Base-by-base conservation (phyloP, 495 filamentous ascomycete genomes). In the Penicillium lagena region DNA sequence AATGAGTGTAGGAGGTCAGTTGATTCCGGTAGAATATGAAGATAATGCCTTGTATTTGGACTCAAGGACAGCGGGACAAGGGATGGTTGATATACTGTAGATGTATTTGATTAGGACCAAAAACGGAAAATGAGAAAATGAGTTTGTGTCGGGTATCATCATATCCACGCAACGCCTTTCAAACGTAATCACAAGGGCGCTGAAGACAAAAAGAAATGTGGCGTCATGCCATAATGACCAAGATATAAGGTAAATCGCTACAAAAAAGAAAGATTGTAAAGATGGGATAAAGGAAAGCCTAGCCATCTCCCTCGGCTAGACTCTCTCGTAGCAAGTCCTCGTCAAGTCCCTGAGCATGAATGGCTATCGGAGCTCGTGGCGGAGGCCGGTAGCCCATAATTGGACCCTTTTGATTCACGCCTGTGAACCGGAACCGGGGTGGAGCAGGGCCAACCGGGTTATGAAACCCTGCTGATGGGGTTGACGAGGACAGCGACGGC, bases 331-430 rank as follows among this genome's bases (percentile, higher is more conserved):
- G 44, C 7, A 70, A 43, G 29, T 55, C 45, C 41, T 71, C 63
- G 50, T 75, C 64, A 14, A 75, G 39, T 1, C 42, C 49, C 29
- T 66, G 54, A 1, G 62, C 56, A 38, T 68, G 68, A 10, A 73
- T 47, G 28, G 49, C 46, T 13, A 60, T 40, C 2, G 68, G 63
- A 1, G 63, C 56, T 7, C 45, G 52, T 14, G 61, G 58, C 4
- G 63, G 58, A 32, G 64, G 62, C 0, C 62, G 62, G 9, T 70
- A 55, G 0, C 70, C 68, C 49, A 67, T 49, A n/a, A 71, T 71
- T 0, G 68, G 64, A 2, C 72, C 72, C 13, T 67, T 71, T 43
- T 76, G 72, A 29, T 75, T 76, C 30, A 75, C 67, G 8, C 72
- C 72, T 2, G 71, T 60, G 33, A 56, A 54, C 22, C 71, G 55